Conservation (phyloP, 2,329 filamentous ascomycete species). For the Septoria linicola region DNA sequence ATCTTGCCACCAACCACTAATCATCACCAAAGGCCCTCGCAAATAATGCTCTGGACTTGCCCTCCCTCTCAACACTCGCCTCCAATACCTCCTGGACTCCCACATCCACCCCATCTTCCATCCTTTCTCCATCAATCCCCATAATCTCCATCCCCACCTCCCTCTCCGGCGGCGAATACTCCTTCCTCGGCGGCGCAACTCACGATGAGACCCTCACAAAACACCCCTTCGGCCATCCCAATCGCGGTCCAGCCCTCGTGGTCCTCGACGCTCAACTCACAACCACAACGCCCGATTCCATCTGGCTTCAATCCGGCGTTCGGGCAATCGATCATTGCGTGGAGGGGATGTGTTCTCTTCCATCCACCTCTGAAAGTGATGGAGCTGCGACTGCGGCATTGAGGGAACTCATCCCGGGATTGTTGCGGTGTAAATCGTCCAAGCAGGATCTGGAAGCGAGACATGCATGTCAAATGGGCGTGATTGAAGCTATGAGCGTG, state of each 20-base stretch:
- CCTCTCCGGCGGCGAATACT: slow-evolving; percentile 37
- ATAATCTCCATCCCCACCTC: slow-evolving; percentile 26
- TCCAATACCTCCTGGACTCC: slow-evolving; percentile 19
- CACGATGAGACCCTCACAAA: slow-evolving; percentile 20
- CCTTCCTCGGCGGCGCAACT: slow-evolving; percentile 43
- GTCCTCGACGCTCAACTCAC: slow-evolving; percentile 57
- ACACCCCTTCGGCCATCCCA: slow-evolving; percentile 29
- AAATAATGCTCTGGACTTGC: slow-evolving; percentile 18
- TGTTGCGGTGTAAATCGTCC: slow-evolving; percentile 44
- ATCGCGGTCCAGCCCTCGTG: slow-evolving; percentile 49
- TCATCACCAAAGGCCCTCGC: slow-evolving; percentile 18
- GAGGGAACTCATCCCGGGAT: slow-evolving; percentile 43
- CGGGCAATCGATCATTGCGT: slow-evolving; percentile 59
- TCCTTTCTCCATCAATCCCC: slow-evolving; percentile 20
- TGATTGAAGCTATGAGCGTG: slow-evolving; percentile 54
- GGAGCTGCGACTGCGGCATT: slow-evolving; percentile 42
- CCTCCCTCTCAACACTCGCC: slow-evolving; percentile 9
- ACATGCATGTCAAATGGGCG: slow-evolving; percentile 52
- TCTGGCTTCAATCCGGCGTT: slow-evolving; percentile 61
- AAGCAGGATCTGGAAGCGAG: slow-evolving; percentile 44
- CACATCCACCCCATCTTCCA: too few relatives aligned
- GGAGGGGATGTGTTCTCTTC: slow-evolving; percentile 53
- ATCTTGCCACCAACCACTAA: too few relatives aligned
- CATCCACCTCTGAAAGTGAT: slow-evolving; percentile 39
- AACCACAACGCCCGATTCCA: slow-evolving; percentile 50